phyloP scores from a whole-genome alignment of 805 yeast genomes.

The Lipomyces yamadae region DNA sequence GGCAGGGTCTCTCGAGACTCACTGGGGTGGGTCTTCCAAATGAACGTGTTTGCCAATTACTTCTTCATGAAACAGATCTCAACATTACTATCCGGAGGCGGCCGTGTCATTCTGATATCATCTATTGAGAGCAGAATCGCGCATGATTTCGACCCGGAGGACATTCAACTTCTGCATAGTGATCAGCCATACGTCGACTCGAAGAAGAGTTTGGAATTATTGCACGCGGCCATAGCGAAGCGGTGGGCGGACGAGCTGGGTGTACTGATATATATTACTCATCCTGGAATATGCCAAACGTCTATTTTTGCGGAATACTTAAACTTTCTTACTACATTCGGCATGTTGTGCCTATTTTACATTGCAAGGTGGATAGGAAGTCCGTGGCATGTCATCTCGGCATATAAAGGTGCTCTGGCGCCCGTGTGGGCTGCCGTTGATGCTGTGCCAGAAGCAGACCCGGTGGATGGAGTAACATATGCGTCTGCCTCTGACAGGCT shows the following conservation, averaged over 20 bases:
- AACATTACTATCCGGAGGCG: constrained; percentile 61
- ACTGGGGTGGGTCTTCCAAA: constrained; percentile 87
- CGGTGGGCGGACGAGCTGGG: constrained; percentile 55
- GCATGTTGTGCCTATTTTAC: constrained; percentile 85
- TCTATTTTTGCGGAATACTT: constrained; percentile 72
- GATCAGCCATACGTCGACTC: constrained; percentile 87
- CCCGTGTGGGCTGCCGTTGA: constrained; percentile 71
- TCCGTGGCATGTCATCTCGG: constrained; percentile 85
- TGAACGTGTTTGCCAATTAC: constrained; percentile 96
- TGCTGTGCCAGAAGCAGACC: constrained; percentile 51
- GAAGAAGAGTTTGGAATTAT: constrained; percentile 79
- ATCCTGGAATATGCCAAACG: constrained; percentile 93
- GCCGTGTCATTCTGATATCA: constrained; percentile 82
- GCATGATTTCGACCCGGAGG: constrained; percentile 67
- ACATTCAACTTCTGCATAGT: constrained; percentile 69
- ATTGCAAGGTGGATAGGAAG: constrained; percentile 82
- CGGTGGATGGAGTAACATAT: constrained; percentile 58
- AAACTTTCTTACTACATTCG: constrained; percentile 77
- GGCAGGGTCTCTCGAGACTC: constrained; percentile 80
- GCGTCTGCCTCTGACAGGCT: constrained; percentile 73
- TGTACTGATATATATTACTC: constrained; percentile 75
- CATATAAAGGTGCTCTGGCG: constrained; percentile 89
- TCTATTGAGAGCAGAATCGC: constrained; percentile 80
- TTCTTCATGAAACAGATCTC: constrained; percentile 72
- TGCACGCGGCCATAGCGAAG: constrained; percentile 73